phyloP scores from a whole-genome alignment of 768 basidiomycete genomes.

The Mycena amicta region DNA sequence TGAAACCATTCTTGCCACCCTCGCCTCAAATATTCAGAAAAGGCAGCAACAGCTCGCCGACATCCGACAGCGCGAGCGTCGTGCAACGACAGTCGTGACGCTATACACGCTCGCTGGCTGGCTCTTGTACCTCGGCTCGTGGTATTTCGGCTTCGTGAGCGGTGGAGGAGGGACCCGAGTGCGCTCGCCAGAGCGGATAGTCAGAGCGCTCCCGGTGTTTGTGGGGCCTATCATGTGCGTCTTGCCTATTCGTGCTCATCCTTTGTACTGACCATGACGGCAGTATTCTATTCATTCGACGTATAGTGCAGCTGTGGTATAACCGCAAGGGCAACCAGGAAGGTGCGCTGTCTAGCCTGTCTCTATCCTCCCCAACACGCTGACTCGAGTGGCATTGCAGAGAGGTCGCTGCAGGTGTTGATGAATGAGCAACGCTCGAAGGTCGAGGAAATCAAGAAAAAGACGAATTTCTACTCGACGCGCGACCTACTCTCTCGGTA shows the following conservation, averaged over 20 bases:
- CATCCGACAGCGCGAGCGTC: constrained; percentile 82
- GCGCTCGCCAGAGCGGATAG: constrained; percentile 41
- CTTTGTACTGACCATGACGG: constrained; percentile 2
- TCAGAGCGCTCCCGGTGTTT: constrained; percentile 60
- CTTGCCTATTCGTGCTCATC: background rate
- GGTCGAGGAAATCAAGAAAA: constrained; percentile 96
- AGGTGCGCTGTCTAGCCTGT: constrained; percentile 47
- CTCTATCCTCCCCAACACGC: constrained; percentile 3
- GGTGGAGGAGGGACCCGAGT: constrained; percentile 33
- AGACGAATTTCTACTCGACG: constrained; percentile 94
- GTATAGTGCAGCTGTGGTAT: constrained; percentile 87
- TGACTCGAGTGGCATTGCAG: constrained; percentile 41
- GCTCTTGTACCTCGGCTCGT: constrained; percentile 70
- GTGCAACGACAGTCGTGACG: constrained; percentile 76
- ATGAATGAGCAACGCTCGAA: constrained; percentile 80
- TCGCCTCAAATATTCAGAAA: constrained; percentile 71
- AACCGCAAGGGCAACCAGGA: constrained; percentile 76
- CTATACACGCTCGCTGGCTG: constrained; percentile 76
- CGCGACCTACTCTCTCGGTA: constrained; percentile 89
- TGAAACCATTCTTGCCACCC: constrained; percentile 67
- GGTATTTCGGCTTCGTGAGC: constrained; percentile 64
- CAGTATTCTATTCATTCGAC: constrained; percentile 74
- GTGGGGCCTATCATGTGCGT: constrained; percentile 81
- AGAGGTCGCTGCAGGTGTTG: constrained; percentile 74
- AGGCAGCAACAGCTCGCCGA: constrained; percentile 76